phyloP scores from a whole-genome alignment of 1,139 yeast genomes.

The Entelexis sorbosivorans region DNA sequence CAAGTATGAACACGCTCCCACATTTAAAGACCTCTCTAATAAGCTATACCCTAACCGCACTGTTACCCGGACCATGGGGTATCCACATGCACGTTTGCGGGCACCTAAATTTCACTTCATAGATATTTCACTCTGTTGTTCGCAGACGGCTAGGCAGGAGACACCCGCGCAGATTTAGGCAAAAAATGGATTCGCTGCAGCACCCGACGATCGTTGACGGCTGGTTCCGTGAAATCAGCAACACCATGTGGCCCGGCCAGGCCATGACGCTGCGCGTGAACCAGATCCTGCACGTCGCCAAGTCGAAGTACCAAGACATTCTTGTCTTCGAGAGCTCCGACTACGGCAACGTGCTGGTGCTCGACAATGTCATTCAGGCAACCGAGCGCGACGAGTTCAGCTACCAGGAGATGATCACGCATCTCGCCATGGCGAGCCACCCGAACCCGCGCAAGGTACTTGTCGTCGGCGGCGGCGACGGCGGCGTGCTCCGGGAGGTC shows the following conservation, averaged over 20 bases:
- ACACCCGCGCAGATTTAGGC: background rate
- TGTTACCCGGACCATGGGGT: background rate
- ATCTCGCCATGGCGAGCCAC: slow-evolving; percentile 79
- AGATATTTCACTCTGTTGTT: background rate
- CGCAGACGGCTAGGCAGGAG: background rate
- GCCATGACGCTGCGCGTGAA: slow-evolving; percentile 81
- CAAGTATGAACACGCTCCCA: too few species aligned
- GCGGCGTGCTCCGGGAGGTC: slow-evolving; percentile 88
- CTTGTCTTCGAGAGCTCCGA: slow-evolving; percentile 76
- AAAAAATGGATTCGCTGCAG: slow-evolving; percentile 23
- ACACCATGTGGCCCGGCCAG: slow-evolving; percentile 82
- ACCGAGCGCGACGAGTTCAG: slow-evolving; percentile 86
- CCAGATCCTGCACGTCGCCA: slow-evolving; percentile 65
- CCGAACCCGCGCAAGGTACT: slow-evolving; percentile 81
- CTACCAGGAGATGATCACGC: slow-evolving; percentile 85
- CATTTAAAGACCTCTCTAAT: too few species aligned
- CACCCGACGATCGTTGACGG: slow-evolving; percentile 47
- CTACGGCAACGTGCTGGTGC: slow-evolving; percentile 80
- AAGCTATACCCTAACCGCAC: background rate
- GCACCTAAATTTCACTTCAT: background rate
- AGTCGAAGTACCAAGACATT: slow-evolving; percentile 80
- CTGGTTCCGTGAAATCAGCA: slow-evolving; percentile 83
- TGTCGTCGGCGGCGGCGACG: slow-evolving; percentile 95
- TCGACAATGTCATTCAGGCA: slow-evolving; percentile 80
- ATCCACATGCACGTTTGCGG: background rate